These are phyloP conservation scores for Neoboletus brunneissimus DNA, from an alignment of 768 basidiomycete genomes.

Conservation along the genomic window DNA sequence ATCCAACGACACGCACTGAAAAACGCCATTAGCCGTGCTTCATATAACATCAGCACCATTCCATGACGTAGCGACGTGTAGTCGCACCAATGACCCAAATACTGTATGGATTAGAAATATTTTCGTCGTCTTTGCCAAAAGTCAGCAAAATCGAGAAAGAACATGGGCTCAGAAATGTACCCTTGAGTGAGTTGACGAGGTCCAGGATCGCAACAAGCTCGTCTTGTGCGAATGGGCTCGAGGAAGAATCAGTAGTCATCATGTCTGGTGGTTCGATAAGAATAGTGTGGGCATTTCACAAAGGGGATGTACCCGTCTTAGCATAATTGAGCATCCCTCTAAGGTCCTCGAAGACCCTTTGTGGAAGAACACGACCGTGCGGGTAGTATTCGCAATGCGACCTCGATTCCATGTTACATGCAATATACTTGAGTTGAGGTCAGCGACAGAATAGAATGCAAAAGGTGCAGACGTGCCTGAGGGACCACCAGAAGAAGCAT, in stretches of 20 bases:
- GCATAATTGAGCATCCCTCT: constrained; percentile 21
- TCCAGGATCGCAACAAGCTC: constrained; percentile 12
- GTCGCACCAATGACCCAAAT: constrained; percentile 15
- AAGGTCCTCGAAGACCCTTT: constrained; percentile 3
- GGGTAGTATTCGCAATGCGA: constrained; percentile 18
- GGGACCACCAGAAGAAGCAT: neutral
- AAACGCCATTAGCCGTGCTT: constrained; percentile 12
- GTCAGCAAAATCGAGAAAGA: neutral
- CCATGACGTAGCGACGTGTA: neutral
- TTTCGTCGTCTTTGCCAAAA: neutral
- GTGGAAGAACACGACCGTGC: constrained; percentile 1
- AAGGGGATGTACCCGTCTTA: constrained; percentile 6
- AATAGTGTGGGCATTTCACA: neutral
- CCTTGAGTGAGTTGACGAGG: constrained; percentile 14
- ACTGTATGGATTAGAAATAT: constrained; percentile 3
- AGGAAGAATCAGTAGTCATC: constrained; percentile 17
- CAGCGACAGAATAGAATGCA: neutral
- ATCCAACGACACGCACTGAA: constrained; percentile 7
- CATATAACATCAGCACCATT: neutral
- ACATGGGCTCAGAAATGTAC: neutral
- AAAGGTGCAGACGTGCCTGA: neutral
- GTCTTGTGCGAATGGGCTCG: constrained; percentile 14
- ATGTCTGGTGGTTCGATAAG: constrained; percentile 2
- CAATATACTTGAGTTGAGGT: neutral
- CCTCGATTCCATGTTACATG: constrained; percentile 9